These are phyloP conservation scores for Kwoniella botswanensis DNA, from an alignment of 768 basidiomycete species.

Conservation along the genomic window DNA sequence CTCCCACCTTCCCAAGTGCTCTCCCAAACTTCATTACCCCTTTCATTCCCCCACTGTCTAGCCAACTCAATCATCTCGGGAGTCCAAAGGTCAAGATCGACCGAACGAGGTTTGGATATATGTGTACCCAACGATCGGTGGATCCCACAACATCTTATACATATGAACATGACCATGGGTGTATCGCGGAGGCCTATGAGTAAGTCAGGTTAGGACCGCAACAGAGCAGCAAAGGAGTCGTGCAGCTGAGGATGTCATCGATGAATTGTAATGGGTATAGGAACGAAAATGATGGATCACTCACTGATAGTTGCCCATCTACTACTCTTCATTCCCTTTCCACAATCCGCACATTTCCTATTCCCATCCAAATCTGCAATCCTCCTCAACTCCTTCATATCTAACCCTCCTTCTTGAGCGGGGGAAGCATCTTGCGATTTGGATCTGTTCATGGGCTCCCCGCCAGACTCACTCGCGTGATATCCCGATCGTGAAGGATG, in stretches of 20 bases:
- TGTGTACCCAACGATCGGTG: constrained; percentile 56
- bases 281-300: constrained; percentile 3
- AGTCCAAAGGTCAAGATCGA: constrained; percentile 56
- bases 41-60: constrained; percentile 51
- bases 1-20: constrained; percentile 22
- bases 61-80: constrained; percentile 50
- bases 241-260: not conserved
- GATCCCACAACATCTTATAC: constrained; percentile 55
- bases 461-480: not conserved
- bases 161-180: constrained; percentile 56
- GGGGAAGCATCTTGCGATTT: constrained; percentile 28
- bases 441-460: constrained; percentile 20
- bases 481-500: constrained; percentile 13
- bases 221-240: not conserved
- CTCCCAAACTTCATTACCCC: constrained; percentile 55
- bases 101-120: constrained; percentile 56
- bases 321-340: constrained; percentile 49
- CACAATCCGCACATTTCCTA: constrained; percentile 55
- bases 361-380: constrained; percentile 49
- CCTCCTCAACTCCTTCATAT: constrained; percentile 43
- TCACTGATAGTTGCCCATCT: constrained; percentile 56
- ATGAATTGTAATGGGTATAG: not conserved
- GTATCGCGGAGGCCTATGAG: constrained; percentile 41
- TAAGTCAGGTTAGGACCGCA: not conserved
- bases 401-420: not conserved